Base-by-base conservation (phyloP, 768 basidiomycete genomes). In the Hygrocybe punicea region DNA sequence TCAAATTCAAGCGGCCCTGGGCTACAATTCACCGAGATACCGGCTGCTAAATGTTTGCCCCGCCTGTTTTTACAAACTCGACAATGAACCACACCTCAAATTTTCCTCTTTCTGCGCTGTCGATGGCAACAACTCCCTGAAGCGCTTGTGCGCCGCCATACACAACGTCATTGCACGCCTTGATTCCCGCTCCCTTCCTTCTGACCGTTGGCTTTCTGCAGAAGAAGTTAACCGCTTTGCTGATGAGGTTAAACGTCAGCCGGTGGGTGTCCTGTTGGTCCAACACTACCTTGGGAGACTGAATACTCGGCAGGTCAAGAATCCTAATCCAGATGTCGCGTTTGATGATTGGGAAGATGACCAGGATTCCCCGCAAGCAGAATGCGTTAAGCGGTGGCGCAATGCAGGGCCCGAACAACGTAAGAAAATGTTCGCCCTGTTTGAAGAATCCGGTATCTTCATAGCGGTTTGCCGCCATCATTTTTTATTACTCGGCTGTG, bases 391-490 rank as follows among this genome's bases (percentile, higher is more conserved):
- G 21, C 13, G 45, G 17, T 47, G 45, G 45, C 45, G 45, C 5
- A 47, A 47, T 23, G 45, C 17, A 5, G n/a, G 65, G 65, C 37
- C 62, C 64, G 61, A 48, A 36, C 8, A 59, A 58, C 6, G 61
- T 62, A 19, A 17, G 6, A 57, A 53, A 24, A 67, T 66, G 64
- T 69, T 63, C 65, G 65, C 61, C 0, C 57, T 69, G 0, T 71
- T 68, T 52, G 66, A 69, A 13, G 67, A 70, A 57, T 65, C 67
- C 1, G 67, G 69, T 2, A 52, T 68, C 16, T 72, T 71, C 45
- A 42, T 71, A 1, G 52, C 58, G 0, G 49, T 65, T 1, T 72
- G 71, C 50, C 58, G 60, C 1, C 71, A 72, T 47, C 63, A 67
- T 2, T 9, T 34, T 29, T 21, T 56, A 14, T 29, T 42, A n/a